phyloP scores from a whole-genome alignment of 305 asterid genomes.

The Fraxinus greggii region DNA sequence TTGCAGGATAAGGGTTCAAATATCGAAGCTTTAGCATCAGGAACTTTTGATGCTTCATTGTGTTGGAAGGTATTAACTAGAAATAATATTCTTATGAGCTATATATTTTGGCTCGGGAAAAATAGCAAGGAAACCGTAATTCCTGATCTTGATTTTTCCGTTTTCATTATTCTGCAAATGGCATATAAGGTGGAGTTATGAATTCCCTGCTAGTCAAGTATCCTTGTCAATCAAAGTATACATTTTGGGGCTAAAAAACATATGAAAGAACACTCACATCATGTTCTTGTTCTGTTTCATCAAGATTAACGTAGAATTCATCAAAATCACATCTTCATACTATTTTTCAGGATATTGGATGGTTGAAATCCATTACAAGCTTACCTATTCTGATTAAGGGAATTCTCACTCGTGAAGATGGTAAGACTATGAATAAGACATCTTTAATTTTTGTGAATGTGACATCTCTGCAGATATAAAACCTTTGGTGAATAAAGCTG shows the following conservation, averaged over 20 bases:
- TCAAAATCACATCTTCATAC: not conserved
- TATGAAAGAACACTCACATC: not conserved
- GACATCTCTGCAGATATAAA: not conserved
- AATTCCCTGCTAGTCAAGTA: not conserved
- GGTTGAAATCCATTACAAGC: constrained; percentile 60
- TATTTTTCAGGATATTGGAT: constrained; percentile 54
- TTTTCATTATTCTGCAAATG: not conserved
- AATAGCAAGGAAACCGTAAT: not conserved
- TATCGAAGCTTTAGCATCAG: constrained; percentile 51
- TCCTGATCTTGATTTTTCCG: not conserved
- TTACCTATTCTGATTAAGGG: constrained; percentile 69
- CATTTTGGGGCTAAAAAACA: not conserved
- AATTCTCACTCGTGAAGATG: constrained; percentile 63
- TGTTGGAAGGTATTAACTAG: constrained; percentile 54
- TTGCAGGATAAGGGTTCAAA: constrained; percentile 55
- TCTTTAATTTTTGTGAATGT: not conserved
- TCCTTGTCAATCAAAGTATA: not conserved
- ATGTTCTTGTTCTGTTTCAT: not conserved
- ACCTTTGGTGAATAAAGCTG: not conserved
- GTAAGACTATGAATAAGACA: constrained; percentile 25
- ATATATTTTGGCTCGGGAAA: not conserved
- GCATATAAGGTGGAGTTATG: not conserved
- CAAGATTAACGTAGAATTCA: not conserved
- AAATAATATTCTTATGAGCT: not conserved
- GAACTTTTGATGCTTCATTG: constrained; percentile 44